Conservation (phyloP, 306 rosid species). For the Corylus heterophylla region DNA sequence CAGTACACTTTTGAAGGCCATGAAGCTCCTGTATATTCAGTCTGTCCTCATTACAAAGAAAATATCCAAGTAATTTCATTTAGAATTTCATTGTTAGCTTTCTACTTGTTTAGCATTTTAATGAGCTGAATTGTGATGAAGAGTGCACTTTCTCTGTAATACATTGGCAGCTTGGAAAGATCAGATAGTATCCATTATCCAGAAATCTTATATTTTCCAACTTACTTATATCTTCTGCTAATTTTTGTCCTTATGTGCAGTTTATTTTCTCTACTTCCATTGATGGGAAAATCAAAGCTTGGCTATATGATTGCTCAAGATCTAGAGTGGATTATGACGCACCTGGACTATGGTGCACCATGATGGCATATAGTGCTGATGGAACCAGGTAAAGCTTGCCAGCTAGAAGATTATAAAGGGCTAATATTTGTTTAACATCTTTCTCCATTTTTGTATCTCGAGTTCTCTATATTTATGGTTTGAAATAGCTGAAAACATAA, state of each 20-base stretch:
- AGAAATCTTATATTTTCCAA: not conserved
- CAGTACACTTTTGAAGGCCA: slow-evolving; percentile 47
- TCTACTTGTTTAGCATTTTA: not conserved
- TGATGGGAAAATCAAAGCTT: slow-evolving; percentile 50
- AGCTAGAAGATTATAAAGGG: not conserved
- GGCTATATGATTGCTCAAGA: slow-evolving; percentile 45
- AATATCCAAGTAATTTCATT: slow-evolving; percentile 36
- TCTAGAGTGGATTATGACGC: slow-evolving; percentile 52
- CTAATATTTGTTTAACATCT: not conserved
- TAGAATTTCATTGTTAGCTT: not conserved
- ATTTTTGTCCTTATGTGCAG: slow-evolving; percentile 23
- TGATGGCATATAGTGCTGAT: slow-evolving; percentile 53
- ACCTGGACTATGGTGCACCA: slow-evolving; percentile 52
- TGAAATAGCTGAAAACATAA: not conserved
- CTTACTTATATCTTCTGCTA: not conserved
- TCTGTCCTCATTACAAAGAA: slow-evolving; percentile 48
- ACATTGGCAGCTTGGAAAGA: not conserved
- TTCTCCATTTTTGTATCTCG: not conserved
- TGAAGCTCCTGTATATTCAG: slow-evolving; percentile 51
- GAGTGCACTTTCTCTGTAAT: slow-evolving; percentile 3
- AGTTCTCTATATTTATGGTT: not conserved
- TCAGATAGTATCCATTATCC: not conserved
- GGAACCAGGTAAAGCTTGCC: slow-evolving; percentile 40
- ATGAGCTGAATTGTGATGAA: not conserved
- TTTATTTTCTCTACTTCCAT: slow-evolving; percentile 47